Percentiles rank a stretch among this genome's conserved stretches.
Conservation (phyloP, 176 grass and related monocot genomes). For the Coix lacrymajobi region DNA sequence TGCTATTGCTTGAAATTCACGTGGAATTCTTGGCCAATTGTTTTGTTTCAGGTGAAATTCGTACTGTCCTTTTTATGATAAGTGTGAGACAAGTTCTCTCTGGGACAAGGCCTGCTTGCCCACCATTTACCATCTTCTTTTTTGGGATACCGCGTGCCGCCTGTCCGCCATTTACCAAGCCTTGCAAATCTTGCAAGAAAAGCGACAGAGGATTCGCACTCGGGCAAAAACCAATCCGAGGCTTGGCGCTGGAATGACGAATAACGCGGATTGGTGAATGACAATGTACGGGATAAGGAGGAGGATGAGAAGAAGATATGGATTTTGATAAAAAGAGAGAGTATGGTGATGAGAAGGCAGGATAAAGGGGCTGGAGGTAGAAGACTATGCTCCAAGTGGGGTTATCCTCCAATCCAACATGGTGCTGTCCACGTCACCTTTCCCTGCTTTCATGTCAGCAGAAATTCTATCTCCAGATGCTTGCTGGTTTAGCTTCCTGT, state of each 20-base stretch:
- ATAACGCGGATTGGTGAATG: not conserved
- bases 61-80: not conserved
- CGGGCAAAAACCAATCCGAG: not conserved
- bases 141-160: not conserved
- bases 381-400: conserved; percentile 10
- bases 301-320: conserved; percentile 1
- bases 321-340: not conserved
- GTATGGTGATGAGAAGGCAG: not conserved
- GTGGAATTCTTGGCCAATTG: not conserved
- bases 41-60: conserved; percentile 1
- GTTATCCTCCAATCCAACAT: conserved; percentile 3
- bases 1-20: not conserved
- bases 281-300: conserved; percentile 24
- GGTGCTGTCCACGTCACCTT: conserved; percentile 37
- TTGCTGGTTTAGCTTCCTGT: conserved; percentile 30
- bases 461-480: conserved; percentile 28
- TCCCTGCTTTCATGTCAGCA: conserved; percentile 15
- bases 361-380: not conserved
- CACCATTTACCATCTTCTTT: conserved; percentile 1
- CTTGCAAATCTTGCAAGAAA: conserved; percentile 25
- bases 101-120: not conserved
- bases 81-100: not conserved
- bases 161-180: not conserved
- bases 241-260: not conserved
- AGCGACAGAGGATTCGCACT: not conserved